Evolutionary conservation across 2,329 filamentous ascomycete species (phyloP).

Genomic region (Colletotrichum tamarilloi): DNA sequence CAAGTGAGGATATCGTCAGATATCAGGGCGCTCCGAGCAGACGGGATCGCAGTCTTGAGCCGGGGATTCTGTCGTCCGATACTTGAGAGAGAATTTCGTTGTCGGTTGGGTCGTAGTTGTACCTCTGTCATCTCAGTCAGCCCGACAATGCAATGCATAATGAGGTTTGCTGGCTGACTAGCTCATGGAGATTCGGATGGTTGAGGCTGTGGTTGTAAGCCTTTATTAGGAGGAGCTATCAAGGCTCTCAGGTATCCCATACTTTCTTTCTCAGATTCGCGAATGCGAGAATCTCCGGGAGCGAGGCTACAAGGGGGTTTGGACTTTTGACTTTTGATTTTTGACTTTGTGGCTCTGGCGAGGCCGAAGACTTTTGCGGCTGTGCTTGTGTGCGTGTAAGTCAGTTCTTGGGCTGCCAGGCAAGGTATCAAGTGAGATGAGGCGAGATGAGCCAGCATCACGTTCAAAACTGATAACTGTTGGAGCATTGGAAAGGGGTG

Average conservation of each 20-base stretch:
- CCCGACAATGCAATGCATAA: too few relatives aligned
- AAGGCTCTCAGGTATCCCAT: too few relatives aligned
- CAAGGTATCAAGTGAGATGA: not conserved
- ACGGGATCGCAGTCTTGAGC: not conserved
- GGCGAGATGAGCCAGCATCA: not conserved
- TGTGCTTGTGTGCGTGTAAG: not conserved
- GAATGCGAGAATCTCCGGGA: not conserved
- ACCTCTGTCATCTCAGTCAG: not conserved
- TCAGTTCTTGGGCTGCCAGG: not conserved
- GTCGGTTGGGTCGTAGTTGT: too few relatives aligned
- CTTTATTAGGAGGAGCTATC: too few relatives aligned
- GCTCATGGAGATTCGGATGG: not conserved
- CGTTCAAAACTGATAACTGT: rapidly evolving
- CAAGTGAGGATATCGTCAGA: too few relatives aligned
- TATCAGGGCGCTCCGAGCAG: too few relatives aligned
- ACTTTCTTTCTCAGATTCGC: not conserved
- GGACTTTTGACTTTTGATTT: not conserved
- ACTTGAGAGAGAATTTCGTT: not conserved
- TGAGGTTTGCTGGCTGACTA: too few relatives aligned
- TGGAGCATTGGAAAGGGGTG: not conserved
- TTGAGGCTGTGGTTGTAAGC: not conserved
- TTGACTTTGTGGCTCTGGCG: not conserved
- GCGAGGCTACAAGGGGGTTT: not conserved
- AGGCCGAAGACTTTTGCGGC: not conserved
- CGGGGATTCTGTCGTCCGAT: not conserved